phyloP scores from a whole-genome alignment of 169 alveolate species.

The Plasmodium inui region DNA sequence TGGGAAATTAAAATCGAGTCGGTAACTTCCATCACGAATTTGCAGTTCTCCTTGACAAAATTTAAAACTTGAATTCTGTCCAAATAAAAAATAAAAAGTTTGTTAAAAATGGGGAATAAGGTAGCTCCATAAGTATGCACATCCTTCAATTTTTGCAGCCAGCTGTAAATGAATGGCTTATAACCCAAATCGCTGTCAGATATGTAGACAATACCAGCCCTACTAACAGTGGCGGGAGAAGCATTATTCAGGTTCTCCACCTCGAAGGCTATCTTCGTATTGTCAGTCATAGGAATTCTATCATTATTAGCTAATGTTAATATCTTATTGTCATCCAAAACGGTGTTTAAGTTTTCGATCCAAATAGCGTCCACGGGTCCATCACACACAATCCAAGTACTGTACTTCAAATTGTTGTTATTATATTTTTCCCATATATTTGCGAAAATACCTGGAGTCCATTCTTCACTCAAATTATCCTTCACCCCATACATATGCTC shows the following conservation, averaged over 20 bases:
- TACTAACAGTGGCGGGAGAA: conserved; percentile 98
- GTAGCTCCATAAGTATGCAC: conserved; percentile 42
- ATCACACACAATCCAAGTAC: conserved; percentile 98
- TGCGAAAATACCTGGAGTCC: conserved; percentile 92
- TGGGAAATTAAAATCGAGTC: conserved; percentile 88
- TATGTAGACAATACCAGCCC: conserved; percentile 99
- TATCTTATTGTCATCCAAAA: conserved; percentile 98
- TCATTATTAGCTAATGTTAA: conserved; percentile 97
- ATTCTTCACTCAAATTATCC: conserved; percentile 94
- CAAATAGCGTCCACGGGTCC: conserved; percentile 99
- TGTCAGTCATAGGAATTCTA: conserved; percentile 92
- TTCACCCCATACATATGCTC: conserved; percentile 93
- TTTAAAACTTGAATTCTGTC: conserved; percentile 72
- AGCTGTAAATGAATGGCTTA: conserved; percentile 92
- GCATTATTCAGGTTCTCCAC: conserved; percentile 97
- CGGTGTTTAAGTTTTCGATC: conserved; percentile 99
- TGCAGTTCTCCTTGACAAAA: conserved; percentile 78
- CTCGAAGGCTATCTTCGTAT: conserved; percentile 90
- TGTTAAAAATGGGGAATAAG: conserved; percentile 64
- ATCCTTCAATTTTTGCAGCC: conserved; percentile 92
- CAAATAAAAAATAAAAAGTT: conserved; percentile 76
- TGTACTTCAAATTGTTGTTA: conserved; percentile 90
- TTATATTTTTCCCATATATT: conserved; percentile 76
- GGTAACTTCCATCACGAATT: conserved; percentile 91
- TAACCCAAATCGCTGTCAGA: conserved; percentile 92